phyloP scores from a whole-genome alignment of 441 rosid genomes.

The Gossypium schwendimanii region DNA sequence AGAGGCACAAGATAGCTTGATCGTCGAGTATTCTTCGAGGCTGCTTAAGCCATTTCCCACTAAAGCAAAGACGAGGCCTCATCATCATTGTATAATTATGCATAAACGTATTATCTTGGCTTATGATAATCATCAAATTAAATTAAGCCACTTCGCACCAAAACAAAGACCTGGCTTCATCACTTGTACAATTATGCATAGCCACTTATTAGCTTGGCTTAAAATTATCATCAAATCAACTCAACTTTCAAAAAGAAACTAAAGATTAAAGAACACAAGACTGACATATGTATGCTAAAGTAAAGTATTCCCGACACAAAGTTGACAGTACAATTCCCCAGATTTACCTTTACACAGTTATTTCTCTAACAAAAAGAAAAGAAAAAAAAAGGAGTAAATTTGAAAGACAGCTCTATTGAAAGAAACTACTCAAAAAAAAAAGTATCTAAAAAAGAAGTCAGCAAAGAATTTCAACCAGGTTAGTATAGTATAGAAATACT shows the following conservation, averaged over 20 bases:
- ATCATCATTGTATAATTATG: neutral
- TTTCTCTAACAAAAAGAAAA: neutral
- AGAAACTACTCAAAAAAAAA: neutral
- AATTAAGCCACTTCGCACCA: neutral
- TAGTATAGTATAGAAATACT: neutral
- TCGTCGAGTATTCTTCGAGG: neutral
- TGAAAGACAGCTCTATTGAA: neutral
- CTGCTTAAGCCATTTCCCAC: neutral
- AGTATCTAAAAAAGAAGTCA: neutral
- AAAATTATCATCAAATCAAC: neutral
- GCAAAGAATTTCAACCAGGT: neutral
- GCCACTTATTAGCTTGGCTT: slow-evolving; percentile 2
- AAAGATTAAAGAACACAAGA: neutral
- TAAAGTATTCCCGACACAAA: slow-evolving; percentile 10
- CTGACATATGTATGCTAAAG: neutral
- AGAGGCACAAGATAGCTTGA: neutral
- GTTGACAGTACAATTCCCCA: slow-evolving; percentile 5
- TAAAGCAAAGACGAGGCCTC: neutral
- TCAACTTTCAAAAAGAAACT: slow-evolving; percentile 2
- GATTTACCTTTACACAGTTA: neutral
- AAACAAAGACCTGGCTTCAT: neutral
- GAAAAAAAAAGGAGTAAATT: neutral
- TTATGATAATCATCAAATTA: neutral
- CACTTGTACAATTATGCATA: neutral
- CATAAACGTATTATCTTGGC: neutral